Conservation (phyloP, 1,284 basidiomycete genomes). For the Apiotrichum gracile region DNA sequence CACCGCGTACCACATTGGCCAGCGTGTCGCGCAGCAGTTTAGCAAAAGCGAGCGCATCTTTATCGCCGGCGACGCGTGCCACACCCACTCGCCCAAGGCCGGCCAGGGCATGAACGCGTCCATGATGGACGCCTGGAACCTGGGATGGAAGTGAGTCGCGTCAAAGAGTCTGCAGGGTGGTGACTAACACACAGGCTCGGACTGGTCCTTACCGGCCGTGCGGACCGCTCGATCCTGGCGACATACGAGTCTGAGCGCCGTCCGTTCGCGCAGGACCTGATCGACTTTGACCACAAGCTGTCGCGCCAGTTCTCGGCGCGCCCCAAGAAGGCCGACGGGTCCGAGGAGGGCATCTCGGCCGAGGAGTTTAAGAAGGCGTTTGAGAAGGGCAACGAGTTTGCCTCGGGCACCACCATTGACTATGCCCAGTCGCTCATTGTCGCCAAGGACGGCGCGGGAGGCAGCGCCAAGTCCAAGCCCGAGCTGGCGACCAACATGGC, state of each 20-base stretch:
- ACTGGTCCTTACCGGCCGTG: slow-evolving; percentile 55
- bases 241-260: slow-evolving; percentile 47
- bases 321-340: slow-evolving; percentile 41
- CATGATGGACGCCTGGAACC: slow-evolving; percentile 32
- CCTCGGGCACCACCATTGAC: slow-evolving; percentile 44
- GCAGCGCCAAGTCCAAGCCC: neutral
- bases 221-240: slow-evolving; percentile 59
- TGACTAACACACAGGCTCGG: slow-evolving; percentile 27
- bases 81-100: slow-evolving; percentile 35
- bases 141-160: slow-evolving; percentile 49
- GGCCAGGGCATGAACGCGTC: slow-evolving; percentile 41
- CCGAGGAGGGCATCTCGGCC: slow-evolving; percentile 46
- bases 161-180: no score
- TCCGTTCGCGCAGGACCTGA: slow-evolving; percentile 57
- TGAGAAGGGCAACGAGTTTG: slow-evolving; percentile 11
- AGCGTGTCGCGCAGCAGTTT: slow-evolving; percentile 21
- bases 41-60: slow-evolving; percentile 25
- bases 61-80: slow-evolving; percentile 37
- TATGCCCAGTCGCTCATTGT: neutral
- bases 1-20: slow-evolving; percentile 39
- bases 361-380: slow-evolving; percentile 27
- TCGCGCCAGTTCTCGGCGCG: slow-evolving; percentile 72
- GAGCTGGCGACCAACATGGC: slow-evolving; percentile 35
- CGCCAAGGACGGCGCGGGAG: slow-evolving; percentile 9
- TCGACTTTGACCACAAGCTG: slow-evolving; percentile 70